Evolutionary conservation across 2,329 filamentous ascomycete genomes (phyloP), one percentile per base, ranked within the genome.

Genomic region (Blastomyces gilchristii): DNA sequence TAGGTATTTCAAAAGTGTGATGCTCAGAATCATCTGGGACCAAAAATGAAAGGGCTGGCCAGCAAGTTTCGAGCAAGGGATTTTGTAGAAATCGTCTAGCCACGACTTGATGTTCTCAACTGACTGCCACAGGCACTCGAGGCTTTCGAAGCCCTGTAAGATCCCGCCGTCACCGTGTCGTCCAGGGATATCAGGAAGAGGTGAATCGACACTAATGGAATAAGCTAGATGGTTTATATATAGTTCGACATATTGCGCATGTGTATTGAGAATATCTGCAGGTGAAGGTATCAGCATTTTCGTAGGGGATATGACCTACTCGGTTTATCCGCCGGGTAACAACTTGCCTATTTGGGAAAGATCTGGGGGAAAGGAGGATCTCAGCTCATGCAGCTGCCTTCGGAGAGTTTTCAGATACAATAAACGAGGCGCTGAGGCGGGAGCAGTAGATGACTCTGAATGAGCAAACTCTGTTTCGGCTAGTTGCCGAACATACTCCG

Each of bases 1-100:
- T 8, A 79, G 68, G 28, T 74, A 69, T 58, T 76, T 74, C 52
- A 79, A 66, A 1, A 75, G 65, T 2, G 71, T 72, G n/a, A 75
- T 58, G 43, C 67, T 72, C 6, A 70, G 70, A 34, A 74, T 69
- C 57, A 78, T 70, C 56, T 78, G 73, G 0, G 72, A 71, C 74
- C 74, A 77, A 54, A 75, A 73, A 45, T 72, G 69, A 60, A 77
- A 76, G 0, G 75, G 70, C 2, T 74, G 66, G 2, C 72, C 73
- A 22, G 71, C 53, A 8, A 73, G 66, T 2, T 68, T 66, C 1
- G 68, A 63, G 43, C 64, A 67, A 0, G 71, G 67, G 14, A 74
- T 65, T 7, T 39, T 56, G 62, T 72, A 69, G 64, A 77, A 75
- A 34, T 60, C 64, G 22, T 73, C 68, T 11, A 75, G 62, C 71